Evolutionary conservation across 305 asterid genomes (phyloP), one percentile per base, ranked within the genome.

Genomic region (Solanum chacoense): DNA sequence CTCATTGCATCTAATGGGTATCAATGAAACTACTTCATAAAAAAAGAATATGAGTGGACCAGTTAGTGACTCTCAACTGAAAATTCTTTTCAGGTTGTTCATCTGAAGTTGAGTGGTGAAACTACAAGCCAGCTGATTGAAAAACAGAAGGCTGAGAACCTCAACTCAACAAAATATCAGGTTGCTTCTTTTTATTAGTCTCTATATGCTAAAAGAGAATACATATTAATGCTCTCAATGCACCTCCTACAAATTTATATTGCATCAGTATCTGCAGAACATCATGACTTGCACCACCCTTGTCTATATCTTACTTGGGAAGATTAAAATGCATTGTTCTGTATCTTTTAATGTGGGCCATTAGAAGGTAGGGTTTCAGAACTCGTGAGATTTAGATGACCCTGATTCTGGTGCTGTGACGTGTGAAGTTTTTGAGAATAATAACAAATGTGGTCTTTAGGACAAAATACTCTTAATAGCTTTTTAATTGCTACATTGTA

Each of bases 61-160:
- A 84, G 45, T 84, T 84, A 13, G 75, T n/a, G 42, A 28, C 37
- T 63, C 20, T 37, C 11, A 40, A 8, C 86, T 12, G 59, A 88
- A 26, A 38, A 11, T 35, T 55, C 72, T 20, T 69, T 86, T 67
- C 75, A 85, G 91, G 85, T 36, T 40, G 67, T 79, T 87, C 91
- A 89, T 63, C 26, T 34, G 71, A 42, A 86, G 38, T 86, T 89
- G 74, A 71, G 87, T n/a, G 89, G 71, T 67, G 84, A 78, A 89
- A 89, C 65, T 67, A 29, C 87, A 86, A 42, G 37, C 65, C 85
- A 67, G 77, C 78, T 89, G 89, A 86, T 77, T 65, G 91, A 89
- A 86, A 89, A 89, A 88, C 78, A 74, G 71, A 77, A 35, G 36
- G 76, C 91, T n/a, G 91, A 89, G 89, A 89, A 89, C 76, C 87